Evolutionary conservation across 331 rosid genomes (phyloP), one percentile per base, ranked within the genome.

Genomic region (Arachis monticola): DNA sequence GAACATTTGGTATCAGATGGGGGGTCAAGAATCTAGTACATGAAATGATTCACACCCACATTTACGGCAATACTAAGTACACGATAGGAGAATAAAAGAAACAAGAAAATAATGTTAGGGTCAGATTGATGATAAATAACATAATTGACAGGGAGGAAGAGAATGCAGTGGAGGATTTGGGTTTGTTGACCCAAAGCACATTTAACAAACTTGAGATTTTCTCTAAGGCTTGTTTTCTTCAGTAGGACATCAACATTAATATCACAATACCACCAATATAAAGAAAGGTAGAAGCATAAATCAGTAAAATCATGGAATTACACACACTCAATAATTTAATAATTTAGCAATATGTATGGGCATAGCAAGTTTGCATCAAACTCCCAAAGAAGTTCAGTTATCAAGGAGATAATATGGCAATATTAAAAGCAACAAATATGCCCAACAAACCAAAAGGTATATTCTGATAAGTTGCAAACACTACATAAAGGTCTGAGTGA

Each of bases 311-410:
- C 38, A 38, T 47, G 45, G 50, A 30, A 64, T 70, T 59, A 31
- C 50, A 22, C 40, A 68, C 6, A n/a, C n/a, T 47, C 7, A 17
- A 9, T 7, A 42, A 31, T 48, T 51, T 56, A 57, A 64, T 11
- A 60, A 73, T 8, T 8, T 27, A 27, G 30, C 30, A 27, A 27
- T 27, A 66, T 50, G 58, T 64, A 60, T 27, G 56, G 31, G 66
- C 42, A 70, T 11, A 9, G 10, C 17, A 69, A 73, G 66, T 78
- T 70, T 64, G 75, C 64, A 61, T 38, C 5, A 14, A 69, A 32
- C 8, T 69, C 44, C 47, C 56, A 42, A 3, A 22, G 47, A 64
- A 56, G 1, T 10, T 10, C 0, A 17, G 74, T 50, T 50, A 55
- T 65, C 22, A 7, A 62, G 48, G 77, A 47, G 10, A 45, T 44